Evolutionary conservation across 2,329 filamentous ascomycete species (phyloP).

Genomic region (Neophaeococcomyces aloes): DNA sequence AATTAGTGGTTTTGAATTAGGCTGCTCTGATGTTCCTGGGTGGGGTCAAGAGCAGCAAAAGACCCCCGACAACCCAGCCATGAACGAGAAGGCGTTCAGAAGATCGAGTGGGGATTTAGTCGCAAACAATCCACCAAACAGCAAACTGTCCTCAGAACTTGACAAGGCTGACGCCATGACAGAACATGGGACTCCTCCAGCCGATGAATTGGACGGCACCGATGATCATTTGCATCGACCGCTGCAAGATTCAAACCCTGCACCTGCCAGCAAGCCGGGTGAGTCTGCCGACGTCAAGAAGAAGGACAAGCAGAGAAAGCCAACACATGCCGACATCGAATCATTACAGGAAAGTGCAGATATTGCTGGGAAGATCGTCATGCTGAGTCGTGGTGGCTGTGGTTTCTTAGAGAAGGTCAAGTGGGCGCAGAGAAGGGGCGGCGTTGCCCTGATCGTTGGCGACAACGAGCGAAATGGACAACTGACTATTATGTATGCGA

Average conservation of each 20-base stretch:
- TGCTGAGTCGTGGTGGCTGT: constrained; percentile 85
- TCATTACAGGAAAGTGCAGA: constrained; percentile 84
- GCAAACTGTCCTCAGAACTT: constrained; percentile 4
- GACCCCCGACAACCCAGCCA: constrained; percentile 25
- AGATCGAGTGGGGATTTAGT: constrained; percentile 1
- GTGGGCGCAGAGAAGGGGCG: constrained; percentile 88
- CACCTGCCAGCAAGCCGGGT: constrained; percentile 26
- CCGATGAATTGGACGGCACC: constrained; percentile 58
- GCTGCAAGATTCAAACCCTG: constrained; percentile 34
- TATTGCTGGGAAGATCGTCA: constrained; percentile 83
- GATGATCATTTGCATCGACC: constrained; percentile 70
- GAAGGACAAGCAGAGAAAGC: constrained; percentile 24
- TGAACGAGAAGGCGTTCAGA: constrained; percentile 22
- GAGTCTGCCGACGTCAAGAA: constrained; percentile 25
- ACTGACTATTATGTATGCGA: constrained; percentile 95
- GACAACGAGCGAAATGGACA: constrained; percentile 83
- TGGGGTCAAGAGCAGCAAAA: constrained; percentile 59
- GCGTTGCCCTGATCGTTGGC: constrained; percentile 80
- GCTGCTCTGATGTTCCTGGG: constrained; percentile 86
- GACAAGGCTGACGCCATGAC: constrained; percentile 3
- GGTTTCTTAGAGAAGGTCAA: constrained; percentile 95
- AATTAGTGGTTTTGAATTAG: constrained; percentile 68
- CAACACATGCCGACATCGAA: constrained; percentile 76
- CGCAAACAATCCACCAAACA: constrained; percentile 6
- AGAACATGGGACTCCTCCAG: constrained; percentile 20